Conservation (phyloP, 306 rosid species). For the Boehmeria nivea region DNA sequence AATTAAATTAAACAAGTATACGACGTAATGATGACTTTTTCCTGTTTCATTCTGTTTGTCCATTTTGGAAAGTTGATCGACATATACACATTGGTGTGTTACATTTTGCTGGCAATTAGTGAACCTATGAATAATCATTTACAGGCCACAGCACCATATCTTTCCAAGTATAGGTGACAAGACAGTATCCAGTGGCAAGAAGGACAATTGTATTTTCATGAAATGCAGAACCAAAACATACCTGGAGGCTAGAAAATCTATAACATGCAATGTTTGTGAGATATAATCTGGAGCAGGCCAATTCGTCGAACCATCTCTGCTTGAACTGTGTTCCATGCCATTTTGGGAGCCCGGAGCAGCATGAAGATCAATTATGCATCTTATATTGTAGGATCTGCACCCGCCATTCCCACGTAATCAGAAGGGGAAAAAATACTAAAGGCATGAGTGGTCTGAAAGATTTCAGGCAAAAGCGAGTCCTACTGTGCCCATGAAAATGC, state of each 20-base stretch:
- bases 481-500: conserved; percentile 97
- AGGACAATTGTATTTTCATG: too few species aligned
- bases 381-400: conserved; percentile 63
- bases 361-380: conserved; percentile 90
- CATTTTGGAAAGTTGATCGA: too few species aligned
- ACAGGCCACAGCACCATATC: too few species aligned
- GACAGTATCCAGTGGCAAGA: too few species aligned
- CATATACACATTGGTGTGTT: too few species aligned
- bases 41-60: too few species aligned
- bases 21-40: too few species aligned
- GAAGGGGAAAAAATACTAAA: too few species aligned
- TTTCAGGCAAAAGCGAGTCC: conserved; percentile 35
- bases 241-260: conserved; percentile 82
- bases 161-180: too few species aligned
- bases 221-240: conserved; percentile 16
- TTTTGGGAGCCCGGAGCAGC: conserved; percentile 95
- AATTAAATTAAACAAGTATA: too few species aligned
- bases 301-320: conserved; percentile 73
- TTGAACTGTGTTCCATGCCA: conserved; percentile 91
- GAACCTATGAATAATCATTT: too few species aligned
- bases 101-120: too few species aligned
- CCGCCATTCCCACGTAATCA: conserved; percentile 15
- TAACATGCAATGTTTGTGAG: conserved; percentile 59
- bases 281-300: conserved; percentile 63
- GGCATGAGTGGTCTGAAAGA: conserved; percentile 17